A percentile compares a stretch with the other conserved stretches of the same genome.
Conservation (phyloP, 192 early-diverging fungal genomes). For the Backusella parvicylindrica region DNA sequence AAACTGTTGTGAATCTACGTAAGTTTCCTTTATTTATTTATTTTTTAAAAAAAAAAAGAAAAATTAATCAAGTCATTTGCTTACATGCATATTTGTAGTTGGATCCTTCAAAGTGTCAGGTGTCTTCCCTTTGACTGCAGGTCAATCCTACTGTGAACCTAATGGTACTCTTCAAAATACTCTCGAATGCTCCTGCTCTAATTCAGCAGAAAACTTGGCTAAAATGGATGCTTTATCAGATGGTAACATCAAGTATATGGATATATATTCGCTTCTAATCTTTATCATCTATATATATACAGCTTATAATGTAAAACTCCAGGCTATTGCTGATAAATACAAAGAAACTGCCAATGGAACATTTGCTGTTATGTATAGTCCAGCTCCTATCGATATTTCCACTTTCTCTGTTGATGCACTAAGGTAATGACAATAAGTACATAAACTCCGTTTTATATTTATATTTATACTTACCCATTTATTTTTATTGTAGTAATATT, state of each 20-base stretch:
- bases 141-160: conserved; percentile 18
- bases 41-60: no score
- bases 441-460: neutral
- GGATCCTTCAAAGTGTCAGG: conserved; percentile 22
- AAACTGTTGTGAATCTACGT: conserved; percentile 16
- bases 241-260: neutral
- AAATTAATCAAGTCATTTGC: neutral
- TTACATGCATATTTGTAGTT: neutral
- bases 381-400: neutral
- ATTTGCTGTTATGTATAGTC: conserved; percentile 16
- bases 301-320: conserved; percentile 15
- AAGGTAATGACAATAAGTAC: neutral
- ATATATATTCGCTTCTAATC: neutral
- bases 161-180: neutral
- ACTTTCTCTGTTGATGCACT: conserved; percentile 12
- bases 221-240: conserved; percentile 19
- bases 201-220: neutral
- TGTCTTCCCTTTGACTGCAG: conserved; percentile 9
- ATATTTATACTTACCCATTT: neutral
- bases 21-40: neutral
- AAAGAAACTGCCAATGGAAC: conserved; percentile 5
- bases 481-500: conserved; percentile 9
- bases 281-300: neutral
- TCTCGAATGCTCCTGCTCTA: conserved; percentile 9
- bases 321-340: conserved; percentile 14